Base-by-base conservation (phyloP, 768 basidiomycete genomes). In the Russula sp. region DNA sequence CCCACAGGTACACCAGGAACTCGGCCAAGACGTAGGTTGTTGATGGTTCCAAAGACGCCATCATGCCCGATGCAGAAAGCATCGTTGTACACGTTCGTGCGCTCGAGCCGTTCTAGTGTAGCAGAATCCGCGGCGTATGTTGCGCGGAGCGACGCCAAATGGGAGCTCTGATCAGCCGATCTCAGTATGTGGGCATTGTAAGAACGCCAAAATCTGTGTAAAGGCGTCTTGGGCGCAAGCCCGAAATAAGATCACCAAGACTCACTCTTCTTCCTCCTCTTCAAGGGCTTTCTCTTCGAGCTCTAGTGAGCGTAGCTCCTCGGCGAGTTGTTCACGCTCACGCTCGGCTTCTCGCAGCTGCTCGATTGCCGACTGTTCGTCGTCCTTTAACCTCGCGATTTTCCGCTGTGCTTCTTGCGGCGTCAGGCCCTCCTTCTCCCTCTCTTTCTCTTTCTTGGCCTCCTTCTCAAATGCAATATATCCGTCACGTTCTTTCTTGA, bases 1-100 rank as follows among this genome's bases (percentile, higher is more conserved):
- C 86, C 48, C 73, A 92, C 91, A n/a, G 86, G 87, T 52, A 90
- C 86, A 32, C 87, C 86, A 50, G 90, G 85, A 11, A 95, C 86
- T 67, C 95, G 85, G 4, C 97, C 97, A 24, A 98, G 76, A 42
- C 97, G 84, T 16, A 99, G 81, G 3, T 94, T 94, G 71, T 98
- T 98, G 75, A 99, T 98, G n/a, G 96, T 98, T 2, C 94, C 97
- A 71, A 98, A 94, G 1, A 90, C 89, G 6, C 92, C 92, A 70
- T 96, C 94, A 66, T 94, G 92, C 3, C 94, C 93, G 69, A 96
- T 95, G 71, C 92, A 94, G 72, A 97, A 97, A 0, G 93, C 91
- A 70, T 97, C 94, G 65, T 94, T 94, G 77, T 96, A 96, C 26
- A 97, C 94, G 72, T 97, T 97, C 2, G 93, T 93, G 58, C 89